phyloP scores from a whole-genome alignment of 345 rosid genomes.

The Boechera divaricarpa region DNA sequence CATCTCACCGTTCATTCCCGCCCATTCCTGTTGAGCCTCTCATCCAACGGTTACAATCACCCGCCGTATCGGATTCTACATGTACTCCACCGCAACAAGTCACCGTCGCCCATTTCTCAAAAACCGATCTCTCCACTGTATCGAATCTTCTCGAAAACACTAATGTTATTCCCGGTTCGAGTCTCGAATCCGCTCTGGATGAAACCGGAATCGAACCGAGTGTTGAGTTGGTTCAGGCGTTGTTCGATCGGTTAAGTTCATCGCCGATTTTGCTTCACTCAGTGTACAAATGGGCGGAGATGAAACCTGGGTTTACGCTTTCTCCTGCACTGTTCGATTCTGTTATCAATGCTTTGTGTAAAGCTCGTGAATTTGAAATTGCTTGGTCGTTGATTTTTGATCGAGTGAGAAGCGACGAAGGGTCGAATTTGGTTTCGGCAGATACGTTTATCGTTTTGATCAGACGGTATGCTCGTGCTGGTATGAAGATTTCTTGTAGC shows the following conservation, averaged over 20 bases:
- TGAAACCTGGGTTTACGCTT: constrained; percentile 56
- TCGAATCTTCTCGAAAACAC: constrained; percentile 59
- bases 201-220: constrained; percentile 62
- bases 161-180: constrained; percentile 47
- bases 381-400: constrained; percentile 76
- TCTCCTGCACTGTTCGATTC: constrained; percentile 57
- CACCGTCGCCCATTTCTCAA: constrained; percentile 44
- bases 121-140: constrained; percentile 53
- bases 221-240: constrained; percentile 48
- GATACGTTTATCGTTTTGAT: constrained; percentile 71
- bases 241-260: constrained; percentile 64
- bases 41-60: constrained; percentile 48
- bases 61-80: constrained; percentile 35
- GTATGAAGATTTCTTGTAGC: constrained; percentile 47
- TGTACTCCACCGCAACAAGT: constrained; percentile 26
- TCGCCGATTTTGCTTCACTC: constrained; percentile 69
- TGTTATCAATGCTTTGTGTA: constrained; percentile 61
- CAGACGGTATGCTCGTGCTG: constrained; percentile 84
- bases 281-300: constrained; percentile 79
- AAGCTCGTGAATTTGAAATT: constrained; percentile 67
- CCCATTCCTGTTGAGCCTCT: constrained; percentile 47
- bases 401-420: constrained; percentile 47
- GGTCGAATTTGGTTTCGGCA: constrained; percentile 56
- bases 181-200: constrained; percentile 60
- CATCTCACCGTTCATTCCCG: constrained; percentile 46